phyloP scores from a whole-genome alignment of 108 stramenopile species.

The Nitzschia sp. region DNA sequence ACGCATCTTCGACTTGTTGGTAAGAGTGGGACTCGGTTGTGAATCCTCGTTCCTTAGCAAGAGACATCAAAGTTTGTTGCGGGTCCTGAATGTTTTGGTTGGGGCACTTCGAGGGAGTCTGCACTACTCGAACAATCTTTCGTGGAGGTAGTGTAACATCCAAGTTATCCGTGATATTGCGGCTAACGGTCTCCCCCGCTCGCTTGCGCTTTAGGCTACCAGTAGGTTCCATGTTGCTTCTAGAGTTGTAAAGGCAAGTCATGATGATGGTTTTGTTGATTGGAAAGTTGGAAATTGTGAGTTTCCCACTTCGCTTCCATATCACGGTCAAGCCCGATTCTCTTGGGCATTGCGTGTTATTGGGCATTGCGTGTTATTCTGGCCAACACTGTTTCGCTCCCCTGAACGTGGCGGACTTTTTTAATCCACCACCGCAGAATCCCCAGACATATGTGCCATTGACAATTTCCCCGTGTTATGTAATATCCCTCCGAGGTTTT shows the following conservation, averaged over 20 bases:
- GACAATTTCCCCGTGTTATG: too few relatives aligned
- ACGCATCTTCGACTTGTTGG: slow-evolving; percentile 1
- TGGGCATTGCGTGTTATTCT: too few relatives aligned
- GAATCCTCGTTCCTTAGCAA: slow-evolving; percentile 1
- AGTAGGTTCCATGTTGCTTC: background rate
- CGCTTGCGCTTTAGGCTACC: background rate
- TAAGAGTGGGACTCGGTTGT: background rate
- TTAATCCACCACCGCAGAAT: too few relatives aligned
- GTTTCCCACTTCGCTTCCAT: too few relatives aligned
- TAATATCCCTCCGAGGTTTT: too few relatives aligned
- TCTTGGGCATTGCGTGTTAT: too few relatives aligned
- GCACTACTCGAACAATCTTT: background rate
- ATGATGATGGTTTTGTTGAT: background rate
- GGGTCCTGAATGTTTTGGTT: background rate
- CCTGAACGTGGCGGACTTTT: too few relatives aligned
- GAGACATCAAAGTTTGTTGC: background rate
- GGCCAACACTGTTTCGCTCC: too few relatives aligned
- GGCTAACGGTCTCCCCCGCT: background rate
- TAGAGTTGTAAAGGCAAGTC: background rate
- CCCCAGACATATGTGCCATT: too few relatives aligned
- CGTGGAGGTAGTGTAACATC: background rate
- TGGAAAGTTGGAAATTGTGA: too few relatives aligned
- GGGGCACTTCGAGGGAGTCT: background rate
- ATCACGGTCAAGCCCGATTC: too few relatives aligned
- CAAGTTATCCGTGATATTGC: background rate